A percentile compares a stretch with the other conserved stretches of the same genome.
Conservation (phyloP, 306 rosid genomes). For the Pterocarpus macrocarpus region DNA sequence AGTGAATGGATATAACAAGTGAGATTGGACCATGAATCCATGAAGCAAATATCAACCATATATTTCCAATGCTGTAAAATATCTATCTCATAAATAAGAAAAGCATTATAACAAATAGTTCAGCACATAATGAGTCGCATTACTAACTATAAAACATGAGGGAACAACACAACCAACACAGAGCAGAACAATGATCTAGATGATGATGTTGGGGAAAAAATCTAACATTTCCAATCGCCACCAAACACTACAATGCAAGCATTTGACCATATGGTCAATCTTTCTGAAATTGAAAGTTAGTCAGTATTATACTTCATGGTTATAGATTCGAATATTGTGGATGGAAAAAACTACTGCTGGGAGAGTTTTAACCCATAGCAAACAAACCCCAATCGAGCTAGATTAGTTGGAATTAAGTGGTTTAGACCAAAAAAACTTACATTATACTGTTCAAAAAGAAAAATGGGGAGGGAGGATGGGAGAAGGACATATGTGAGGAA, state of each 20-base stretch:
- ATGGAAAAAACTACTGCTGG: too few species aligned
- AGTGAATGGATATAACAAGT: conserved; percentile 28
- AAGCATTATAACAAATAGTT: conserved; percentile 1
- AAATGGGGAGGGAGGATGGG: too few species aligned
- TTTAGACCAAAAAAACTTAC: too few species aligned
- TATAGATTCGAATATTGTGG: too few species aligned
- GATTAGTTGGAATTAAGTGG: too few species aligned
- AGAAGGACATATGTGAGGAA: neutral
- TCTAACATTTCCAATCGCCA: too few species aligned
- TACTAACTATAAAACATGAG: neutral
- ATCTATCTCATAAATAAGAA: neutral
- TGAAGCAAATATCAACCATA: conserved; percentile 24
- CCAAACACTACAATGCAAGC: conserved; percentile 25
- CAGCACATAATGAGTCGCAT: conserved; percentile 5
- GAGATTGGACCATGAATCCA: conserved; percentile 25
- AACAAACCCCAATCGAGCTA: too few species aligned
- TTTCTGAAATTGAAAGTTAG: conserved; percentile 4
- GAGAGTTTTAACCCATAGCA: too few species aligned
- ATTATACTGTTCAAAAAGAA: too few species aligned
- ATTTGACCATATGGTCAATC: conserved; percentile 15
- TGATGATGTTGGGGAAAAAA: neutral
- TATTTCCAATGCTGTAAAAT: conserved; percentile 4
- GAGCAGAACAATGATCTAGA: conserved; percentile 11
- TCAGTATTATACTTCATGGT: neutral
- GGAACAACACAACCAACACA: neutral